Evolutionary conservation across 2,329 filamentous ascomycete species (phyloP), one percentile per base, ranked within the genome.

Genomic region (Dothistroma pini): DNA sequence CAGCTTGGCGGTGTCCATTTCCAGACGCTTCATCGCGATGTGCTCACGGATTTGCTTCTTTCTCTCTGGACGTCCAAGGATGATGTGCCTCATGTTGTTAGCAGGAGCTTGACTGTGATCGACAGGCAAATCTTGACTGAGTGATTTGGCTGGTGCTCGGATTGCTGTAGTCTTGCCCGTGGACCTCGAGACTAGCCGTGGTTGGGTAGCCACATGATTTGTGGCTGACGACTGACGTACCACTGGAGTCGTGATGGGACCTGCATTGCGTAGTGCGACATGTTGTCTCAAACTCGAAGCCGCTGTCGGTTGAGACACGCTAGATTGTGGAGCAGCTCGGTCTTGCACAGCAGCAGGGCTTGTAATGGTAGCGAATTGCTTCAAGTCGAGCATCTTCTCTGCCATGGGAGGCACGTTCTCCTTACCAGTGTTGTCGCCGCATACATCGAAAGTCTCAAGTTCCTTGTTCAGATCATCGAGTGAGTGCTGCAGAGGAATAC

Each of bases 331-430:
- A 32, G 25, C 53, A 19, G 52, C 49, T 14, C 51, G 38, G 16
- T n/a, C 41, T 11, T 44, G 53, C 31, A 29, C 32, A 9, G 47
- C 41, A 25, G 16, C 19, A 21, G 48, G n/a, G 9, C 56, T 34
- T 21, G 34, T 44, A 21, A 58, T 29, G 34, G 29, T 41, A 2
- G 54, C 35, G 16, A 19, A 12, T n/a, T 56, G 53, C 51, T 60
- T 59, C 41, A 35, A 31, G 41, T 44, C 41, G 5, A 44, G 16
- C 54, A 57, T 58, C 41, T 61, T 44, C n/a, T 58, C 38, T 16
- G 55, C 60, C 4, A 79, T 80, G 0, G 84, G 85, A 14, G 84
- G 84, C 5, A 86, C 69, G 63, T 88, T 88, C 70, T 88, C 85
- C 67, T 88, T 88, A 6, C 85, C 85, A 4, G 79, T 79, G 35